These are phyloP conservation scores for Kwoniella sp. DNA, from an alignment of 768 basidiomycete genomes.

Conservation along the genomic window DNA sequence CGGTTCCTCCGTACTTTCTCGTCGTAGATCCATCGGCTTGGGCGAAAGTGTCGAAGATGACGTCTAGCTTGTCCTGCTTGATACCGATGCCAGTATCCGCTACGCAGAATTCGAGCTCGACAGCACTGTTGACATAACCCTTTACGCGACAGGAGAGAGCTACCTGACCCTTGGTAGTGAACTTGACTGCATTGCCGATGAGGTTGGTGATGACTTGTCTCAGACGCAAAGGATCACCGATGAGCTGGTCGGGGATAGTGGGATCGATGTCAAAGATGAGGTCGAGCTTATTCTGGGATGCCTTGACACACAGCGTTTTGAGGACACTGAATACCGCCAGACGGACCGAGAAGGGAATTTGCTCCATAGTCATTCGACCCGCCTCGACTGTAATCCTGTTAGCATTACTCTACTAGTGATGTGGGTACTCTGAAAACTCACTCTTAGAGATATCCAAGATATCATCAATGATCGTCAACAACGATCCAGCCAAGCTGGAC, in stretches of 20 bases:
- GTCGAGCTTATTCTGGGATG: constrained; percentile 93
- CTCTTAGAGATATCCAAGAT: constrained; percentile 99
- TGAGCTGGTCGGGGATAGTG: constrained; percentile 92
- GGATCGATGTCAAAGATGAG: constrained; percentile 95
- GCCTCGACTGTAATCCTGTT: constrained; percentile 74
- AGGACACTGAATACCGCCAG: constrained; percentile 95
- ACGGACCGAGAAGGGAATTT: constrained; percentile 96
- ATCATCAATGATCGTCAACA: constrained; percentile 96
- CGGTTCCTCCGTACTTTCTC: constrained; percentile 96
- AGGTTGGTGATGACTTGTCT: constrained; percentile 64
- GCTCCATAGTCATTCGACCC: constrained; percentile 99
- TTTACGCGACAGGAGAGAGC: constrained; percentile 73
- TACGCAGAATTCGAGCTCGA: constrained; percentile 94
- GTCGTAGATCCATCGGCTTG: constrained; percentile 99
- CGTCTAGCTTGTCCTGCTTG: constrained; percentile 93
- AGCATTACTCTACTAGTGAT: constrained; percentile 5
- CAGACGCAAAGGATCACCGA: constrained; percentile 91
- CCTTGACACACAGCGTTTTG: constrained; percentile 96
- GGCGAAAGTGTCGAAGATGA: constrained; percentile 98
- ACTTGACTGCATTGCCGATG: constrained; percentile 86
- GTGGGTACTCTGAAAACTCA: constrained; percentile 58
- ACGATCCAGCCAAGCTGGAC: constrained; percentile 86
- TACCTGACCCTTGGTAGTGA: constrained; percentile 91
- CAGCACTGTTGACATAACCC: constrained; percentile 70
- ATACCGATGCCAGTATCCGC: constrained; percentile 98